Conservation (phyloP, 2,329 filamentous ascomycete genomes). For the Penicillium sp. region DNA sequence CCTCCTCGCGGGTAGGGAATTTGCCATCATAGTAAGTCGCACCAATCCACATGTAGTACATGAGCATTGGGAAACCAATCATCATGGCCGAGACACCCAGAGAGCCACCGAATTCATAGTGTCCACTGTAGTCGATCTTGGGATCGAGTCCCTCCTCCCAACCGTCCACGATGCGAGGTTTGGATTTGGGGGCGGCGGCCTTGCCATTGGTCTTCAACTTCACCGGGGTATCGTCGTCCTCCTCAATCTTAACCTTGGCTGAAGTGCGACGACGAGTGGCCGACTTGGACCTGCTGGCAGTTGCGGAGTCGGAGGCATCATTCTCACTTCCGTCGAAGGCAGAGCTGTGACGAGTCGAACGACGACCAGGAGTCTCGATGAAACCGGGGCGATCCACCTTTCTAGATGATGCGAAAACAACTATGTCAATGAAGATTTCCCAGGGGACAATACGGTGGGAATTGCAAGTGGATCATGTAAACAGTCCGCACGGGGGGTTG, state of each 20-base stretch:
- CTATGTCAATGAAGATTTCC: conserved; percentile 6
- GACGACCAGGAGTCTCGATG: conserved; percentile 52
- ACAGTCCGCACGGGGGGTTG: conserved; percentile 4
- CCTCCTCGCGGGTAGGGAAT: conserved; percentile 66
- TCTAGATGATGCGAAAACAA: conserved; percentile 33
- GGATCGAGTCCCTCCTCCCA: conserved; percentile 44
- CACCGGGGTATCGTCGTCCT: conserved; percentile 21
- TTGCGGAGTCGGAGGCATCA: conserved; percentile 29
- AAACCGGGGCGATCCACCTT: conserved; percentile 54
- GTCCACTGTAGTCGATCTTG: conserved; percentile 49
- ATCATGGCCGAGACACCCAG: conserved; percentile 81
- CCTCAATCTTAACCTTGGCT: conserved; percentile 28
- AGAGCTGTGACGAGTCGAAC: conserved; percentile 46
- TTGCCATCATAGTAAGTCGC: conserved; percentile 88
- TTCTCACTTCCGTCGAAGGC: conserved; percentile 33
- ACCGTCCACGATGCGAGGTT: conserved; percentile 39
- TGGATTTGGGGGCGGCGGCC: conserved; percentile 19
- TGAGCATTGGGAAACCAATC: conserved; percentile 86
- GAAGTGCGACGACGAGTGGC: conserved; percentile 32
- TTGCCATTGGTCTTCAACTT: conserved; percentile 26
- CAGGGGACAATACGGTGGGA: neutral
- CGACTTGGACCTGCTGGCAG: conserved; percentile 24
- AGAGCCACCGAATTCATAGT: conserved; percentile 84
- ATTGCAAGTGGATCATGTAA: conserved; percentile 14
- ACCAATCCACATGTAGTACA: conserved; percentile 99